Evolutionary conservation across 768 basidiomycete genomes (phyloP).

Genomic region (Infundibulicybe gibba): DNA sequence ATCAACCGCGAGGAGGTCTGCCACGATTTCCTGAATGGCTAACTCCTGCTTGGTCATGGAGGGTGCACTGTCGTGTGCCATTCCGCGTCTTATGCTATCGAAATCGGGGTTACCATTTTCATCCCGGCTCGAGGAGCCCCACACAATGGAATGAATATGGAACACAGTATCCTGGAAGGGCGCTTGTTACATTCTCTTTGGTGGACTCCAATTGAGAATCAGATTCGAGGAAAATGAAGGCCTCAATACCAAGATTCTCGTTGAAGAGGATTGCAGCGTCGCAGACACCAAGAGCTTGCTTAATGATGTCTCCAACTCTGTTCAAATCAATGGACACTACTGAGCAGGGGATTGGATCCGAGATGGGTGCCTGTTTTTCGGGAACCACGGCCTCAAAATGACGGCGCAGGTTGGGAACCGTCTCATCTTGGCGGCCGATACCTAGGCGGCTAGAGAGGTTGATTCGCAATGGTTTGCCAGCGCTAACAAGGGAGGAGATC

Average conservation of each 20-base stretch:
- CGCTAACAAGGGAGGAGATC: slow-evolving; percentile 15
- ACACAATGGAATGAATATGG: slow-evolving; percentile 33
- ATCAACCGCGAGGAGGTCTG: slow-evolving; percentile 27
- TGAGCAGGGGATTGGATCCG: slow-evolving; percentile 33
- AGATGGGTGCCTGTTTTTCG: slow-evolving; percentile 24
- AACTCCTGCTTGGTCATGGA: slow-evolving; percentile 25
- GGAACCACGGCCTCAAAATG: slow-evolving; percentile 38
- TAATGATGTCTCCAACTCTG: slow-evolving; percentile 22
- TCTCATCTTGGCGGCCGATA: slow-evolving; percentile 30
- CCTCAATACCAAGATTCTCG: slow-evolving; percentile 29
- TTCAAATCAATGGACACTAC: slow-evolving; percentile 24
- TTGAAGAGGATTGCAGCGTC: slow-evolving; percentile 30
- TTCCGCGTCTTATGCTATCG: slow-evolving; percentile 21
- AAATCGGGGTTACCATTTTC: slow-evolving; percentile 25
- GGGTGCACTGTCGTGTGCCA: slow-evolving; percentile 14
- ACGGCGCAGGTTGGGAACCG: slow-evolving; percentile 26
- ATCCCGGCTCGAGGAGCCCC: slow-evolving; percentile 9
- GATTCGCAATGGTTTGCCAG: slow-evolving; percentile 45
- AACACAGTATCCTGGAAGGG: slow-evolving; percentile 35
- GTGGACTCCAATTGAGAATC: slow-evolving; percentile 15
- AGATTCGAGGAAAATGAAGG: slow-evolving; percentile 30
- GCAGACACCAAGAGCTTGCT: slow-evolving; percentile 20
- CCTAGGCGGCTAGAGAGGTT: slow-evolving; percentile 37
- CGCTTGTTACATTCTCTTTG: slow-evolving; percentile 12
- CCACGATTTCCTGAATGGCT: slow-evolving; percentile 32